Conservation (phyloP, 345 rosid genomes). For the Eucalyptus sp. region DNA sequence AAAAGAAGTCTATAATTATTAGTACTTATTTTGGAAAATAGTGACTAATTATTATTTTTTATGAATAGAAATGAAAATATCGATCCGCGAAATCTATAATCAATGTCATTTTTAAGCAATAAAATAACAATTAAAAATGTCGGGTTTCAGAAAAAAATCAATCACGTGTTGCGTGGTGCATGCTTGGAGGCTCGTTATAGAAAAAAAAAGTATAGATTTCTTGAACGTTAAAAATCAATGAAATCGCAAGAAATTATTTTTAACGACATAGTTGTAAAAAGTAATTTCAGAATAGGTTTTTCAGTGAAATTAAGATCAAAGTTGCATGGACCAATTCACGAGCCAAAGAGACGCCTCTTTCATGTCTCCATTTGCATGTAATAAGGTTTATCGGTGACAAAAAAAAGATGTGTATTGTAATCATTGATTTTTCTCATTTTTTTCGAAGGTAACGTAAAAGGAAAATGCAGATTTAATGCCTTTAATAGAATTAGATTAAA, state of each 20-base stretch:
- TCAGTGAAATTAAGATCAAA: no score
- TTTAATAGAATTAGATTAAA: neutral
- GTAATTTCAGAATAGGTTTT: no score
- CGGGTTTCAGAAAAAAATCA: neutral
- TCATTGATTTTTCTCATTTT: neutral
- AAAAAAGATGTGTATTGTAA: neutral
- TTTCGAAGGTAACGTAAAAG: no score
- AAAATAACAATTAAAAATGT: neutral
- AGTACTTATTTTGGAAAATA: no score
- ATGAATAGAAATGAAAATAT: neutral
- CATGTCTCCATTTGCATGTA: no score
- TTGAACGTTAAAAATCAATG: no score
- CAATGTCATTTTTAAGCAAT: neutral
- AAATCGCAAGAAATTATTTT: no score
- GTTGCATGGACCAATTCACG: no score
- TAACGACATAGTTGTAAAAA: no score
- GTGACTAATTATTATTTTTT: neutral
- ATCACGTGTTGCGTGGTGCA: fast-evolving
- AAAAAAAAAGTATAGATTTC: neutral
- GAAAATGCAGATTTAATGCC: neutral
- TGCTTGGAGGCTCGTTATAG: neutral
- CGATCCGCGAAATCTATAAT: neutral
- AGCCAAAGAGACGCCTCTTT: no score
- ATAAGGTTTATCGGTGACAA: no score
- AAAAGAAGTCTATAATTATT: neutral